Conservation (phyloP, 345 rosid species). For the Tarenaya hassleriana region DNA sequence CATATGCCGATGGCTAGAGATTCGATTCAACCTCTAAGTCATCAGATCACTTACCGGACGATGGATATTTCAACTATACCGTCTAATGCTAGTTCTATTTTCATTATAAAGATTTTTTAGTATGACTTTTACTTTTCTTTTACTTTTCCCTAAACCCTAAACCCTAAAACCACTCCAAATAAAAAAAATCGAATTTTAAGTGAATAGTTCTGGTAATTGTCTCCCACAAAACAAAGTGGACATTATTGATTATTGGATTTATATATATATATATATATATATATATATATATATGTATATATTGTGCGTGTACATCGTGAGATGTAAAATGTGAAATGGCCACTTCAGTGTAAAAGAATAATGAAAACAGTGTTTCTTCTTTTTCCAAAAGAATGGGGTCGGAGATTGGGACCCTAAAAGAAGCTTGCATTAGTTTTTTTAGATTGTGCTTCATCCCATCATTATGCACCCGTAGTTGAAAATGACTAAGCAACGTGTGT, state of each 20-base stretch:
- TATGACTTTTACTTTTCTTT: too few species aligned
- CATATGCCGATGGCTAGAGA: too few species aligned
- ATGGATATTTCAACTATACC: too few species aligned
- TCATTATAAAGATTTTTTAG: too few species aligned
- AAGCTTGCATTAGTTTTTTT: conserved; percentile 11
- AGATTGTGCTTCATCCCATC: conserved; percentile 26
- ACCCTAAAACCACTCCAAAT: too few species aligned
- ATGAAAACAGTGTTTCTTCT: not conserved
- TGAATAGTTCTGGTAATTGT: not conserved
- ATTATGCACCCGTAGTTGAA: conserved; percentile 31
- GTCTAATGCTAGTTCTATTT: too few species aligned
- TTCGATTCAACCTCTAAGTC: too few species aligned
- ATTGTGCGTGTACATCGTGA: conserved; percentile 2
- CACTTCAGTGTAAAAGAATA: not conserved
- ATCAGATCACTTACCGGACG: too few species aligned
- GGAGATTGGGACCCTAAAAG: conserved; percentile 23
- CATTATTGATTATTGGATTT: conserved; percentile 16
- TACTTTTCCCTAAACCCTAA: too few species aligned
- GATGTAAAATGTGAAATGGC: conserved; percentile 8
- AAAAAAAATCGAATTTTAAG: too few species aligned
- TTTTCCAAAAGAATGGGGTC: conserved; percentile 6
- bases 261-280: too few species aligned
- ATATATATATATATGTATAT: too few species aligned
- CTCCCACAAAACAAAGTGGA: conserved; percentile 23
- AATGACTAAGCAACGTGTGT: conserved; percentile 30